Percentiles rank a stretch among this genome's conserved stretches.
Evolutionary conservation across 371 early-diverging fungal species (phyloP).

Genomic region (Vairimorpha ceranae): DNA sequence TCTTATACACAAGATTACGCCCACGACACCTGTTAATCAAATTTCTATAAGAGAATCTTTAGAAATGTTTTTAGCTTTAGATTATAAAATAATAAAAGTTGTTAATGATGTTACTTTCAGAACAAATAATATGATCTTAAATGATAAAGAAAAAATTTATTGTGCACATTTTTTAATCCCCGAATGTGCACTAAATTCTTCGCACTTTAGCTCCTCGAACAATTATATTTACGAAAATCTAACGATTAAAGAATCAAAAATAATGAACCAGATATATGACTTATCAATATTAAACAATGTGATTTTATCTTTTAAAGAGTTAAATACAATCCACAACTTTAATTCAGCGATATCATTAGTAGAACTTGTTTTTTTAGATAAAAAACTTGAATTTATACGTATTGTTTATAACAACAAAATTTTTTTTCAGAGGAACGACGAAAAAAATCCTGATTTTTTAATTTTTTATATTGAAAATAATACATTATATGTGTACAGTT

Average conservation of each 20-base stretch:
- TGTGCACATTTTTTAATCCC: slow-evolving; percentile 30
- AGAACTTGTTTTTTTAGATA: slow-evolving; percentile 24
- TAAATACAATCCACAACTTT: slow-evolving; percentile 23
- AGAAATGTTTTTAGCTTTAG: slow-evolving; percentile 38
- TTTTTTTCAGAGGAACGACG: slow-evolving; percentile 53
- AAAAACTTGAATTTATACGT: slow-evolving; percentile 49
- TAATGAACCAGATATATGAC: slow-evolving; percentile 35
- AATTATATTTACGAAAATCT: slow-evolving; percentile 44
- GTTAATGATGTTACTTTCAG: slow-evolving; percentile 34
- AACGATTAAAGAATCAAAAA: slow-evolving; percentile 21
- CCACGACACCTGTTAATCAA: slow-evolving; percentile 14
- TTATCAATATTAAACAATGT: slow-evolving; percentile 47
- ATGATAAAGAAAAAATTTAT: slow-evolving; percentile 30
- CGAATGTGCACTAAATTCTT: slow-evolving; percentile 7
- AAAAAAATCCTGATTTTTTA: slow-evolving; percentile 56
- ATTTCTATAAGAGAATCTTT: slow-evolving; percentile 23
- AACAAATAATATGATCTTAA: slow-evolving; percentile 48
- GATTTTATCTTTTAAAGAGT: slow-evolving; percentile 43
- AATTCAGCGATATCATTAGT: slow-evolving; percentile 25
- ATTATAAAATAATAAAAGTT: slow-evolving; percentile 49
- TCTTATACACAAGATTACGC: slow-evolving; percentile 22
- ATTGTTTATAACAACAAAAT: slow-evolving; percentile 41
- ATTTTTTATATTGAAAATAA: slow-evolving; percentile 37
- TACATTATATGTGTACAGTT: slow-evolving; percentile 43
- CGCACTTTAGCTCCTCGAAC: neutral